A percentile compares a stretch with the other conserved stretches of the same genome.
These are phyloP conservation scores for Kodamaea sp. DNA, from an alignment of 1,139 yeast genomes.

Conservation along the genomic window DNA sequence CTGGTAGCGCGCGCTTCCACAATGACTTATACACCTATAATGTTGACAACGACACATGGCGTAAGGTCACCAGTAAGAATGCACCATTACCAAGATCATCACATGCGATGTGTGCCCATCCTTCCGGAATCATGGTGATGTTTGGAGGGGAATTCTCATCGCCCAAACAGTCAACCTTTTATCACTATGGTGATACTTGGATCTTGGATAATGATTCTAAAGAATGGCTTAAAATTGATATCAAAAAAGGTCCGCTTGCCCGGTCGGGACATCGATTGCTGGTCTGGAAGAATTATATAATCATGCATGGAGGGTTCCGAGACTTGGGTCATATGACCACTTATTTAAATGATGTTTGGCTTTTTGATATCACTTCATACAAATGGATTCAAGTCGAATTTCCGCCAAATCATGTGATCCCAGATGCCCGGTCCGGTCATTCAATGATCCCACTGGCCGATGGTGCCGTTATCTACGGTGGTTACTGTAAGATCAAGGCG, in stretches of 20 bases:
- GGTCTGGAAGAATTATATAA: conserved; percentile 84
- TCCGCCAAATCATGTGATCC: conserved; percentile 74
- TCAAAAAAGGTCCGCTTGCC: conserved; percentile 72
- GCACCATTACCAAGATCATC: conserved; percentile 92
- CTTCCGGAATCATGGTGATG: conserved; percentile 77
- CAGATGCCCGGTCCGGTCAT: conserved; percentile 94
- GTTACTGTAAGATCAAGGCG: conserved; percentile 90
- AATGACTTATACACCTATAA: conserved; percentile 77
- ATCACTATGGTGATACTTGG: conserved; percentile 97
- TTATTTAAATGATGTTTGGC: conserved; percentile 84
- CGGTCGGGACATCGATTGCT: conserved; percentile 92
- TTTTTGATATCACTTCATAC: conserved; percentile 82
- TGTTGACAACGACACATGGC: conserved; percentile 80
- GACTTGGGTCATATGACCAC: conserved; percentile 84
- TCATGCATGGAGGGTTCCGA: conserved; percentile 89
- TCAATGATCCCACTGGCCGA: conserved; percentile 78
- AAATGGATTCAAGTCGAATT: conserved; percentile 91
- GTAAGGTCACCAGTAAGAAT: conserved; percentile 72
- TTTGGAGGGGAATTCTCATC: conserved; percentile 98
- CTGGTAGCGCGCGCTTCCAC: conserved; percentile 59
- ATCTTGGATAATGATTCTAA: conserved; percentile 75
- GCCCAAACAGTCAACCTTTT: conserved; percentile 92
- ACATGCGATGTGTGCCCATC: conserved; percentile 91
- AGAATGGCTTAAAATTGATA: conserved; percentile 88
- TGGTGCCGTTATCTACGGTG: conserved; percentile 89